A percentile compares a stretch with the other conserved stretches of the same genome.
These are phyloP conservation scores for Penicillium waksmanii DNA, from an alignment of 495 filamentous ascomycete genomes.

Conservation along the genomic window DNA sequence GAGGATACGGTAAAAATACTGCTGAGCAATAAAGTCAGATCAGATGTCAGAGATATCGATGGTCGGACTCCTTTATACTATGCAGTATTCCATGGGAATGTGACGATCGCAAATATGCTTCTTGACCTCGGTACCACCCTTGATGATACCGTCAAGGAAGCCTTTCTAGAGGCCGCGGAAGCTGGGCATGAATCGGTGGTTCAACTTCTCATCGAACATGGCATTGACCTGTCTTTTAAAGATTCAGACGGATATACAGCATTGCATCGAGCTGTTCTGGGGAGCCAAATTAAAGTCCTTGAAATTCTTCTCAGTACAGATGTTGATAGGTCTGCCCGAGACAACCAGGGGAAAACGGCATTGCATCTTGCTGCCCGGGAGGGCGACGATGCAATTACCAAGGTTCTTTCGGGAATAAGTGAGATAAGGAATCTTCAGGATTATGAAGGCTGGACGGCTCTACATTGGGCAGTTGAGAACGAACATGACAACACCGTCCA, in stretches of 20 bases:
- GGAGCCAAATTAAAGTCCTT: conserved; percentile 5
- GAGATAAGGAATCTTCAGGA: conserved; percentile 1
- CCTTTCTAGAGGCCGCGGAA: conserved; percentile 9
- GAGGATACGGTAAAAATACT: background rate
- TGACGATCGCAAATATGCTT: background rate
- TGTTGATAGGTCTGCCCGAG: conserved; percentile 4
- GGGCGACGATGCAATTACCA: conserved; percentile 1
- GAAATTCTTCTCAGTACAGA: conserved; percentile 4
- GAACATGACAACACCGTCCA: conserved; percentile 1
- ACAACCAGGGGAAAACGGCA: conserved; percentile 1
- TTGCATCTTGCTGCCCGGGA: conserved; percentile 7
- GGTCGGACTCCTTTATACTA: conserved; percentile 14
- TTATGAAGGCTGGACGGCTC: conserved; percentile 4
- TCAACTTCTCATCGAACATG: conserved; percentile 7
- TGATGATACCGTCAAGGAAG: conserved; percentile 3
- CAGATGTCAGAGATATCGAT: conserved; percentile 5
- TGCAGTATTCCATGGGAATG: background rate
- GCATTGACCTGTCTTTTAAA: conserved; percentile 2
- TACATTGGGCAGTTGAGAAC: conserved; percentile 7
- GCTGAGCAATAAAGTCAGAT: conserved; percentile 2
- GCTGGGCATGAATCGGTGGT: conserved; percentile 1
- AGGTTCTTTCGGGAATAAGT: background rate
- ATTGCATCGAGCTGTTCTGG: conserved; percentile 5
- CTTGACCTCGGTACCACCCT: background rate
- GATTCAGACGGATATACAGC: conserved; percentile 3